These are phyloP conservation scores for Scytalidium lignicola DNA, from an alignment of 2,329 filamentous ascomycete genomes.

Conservation along the genomic window DNA sequence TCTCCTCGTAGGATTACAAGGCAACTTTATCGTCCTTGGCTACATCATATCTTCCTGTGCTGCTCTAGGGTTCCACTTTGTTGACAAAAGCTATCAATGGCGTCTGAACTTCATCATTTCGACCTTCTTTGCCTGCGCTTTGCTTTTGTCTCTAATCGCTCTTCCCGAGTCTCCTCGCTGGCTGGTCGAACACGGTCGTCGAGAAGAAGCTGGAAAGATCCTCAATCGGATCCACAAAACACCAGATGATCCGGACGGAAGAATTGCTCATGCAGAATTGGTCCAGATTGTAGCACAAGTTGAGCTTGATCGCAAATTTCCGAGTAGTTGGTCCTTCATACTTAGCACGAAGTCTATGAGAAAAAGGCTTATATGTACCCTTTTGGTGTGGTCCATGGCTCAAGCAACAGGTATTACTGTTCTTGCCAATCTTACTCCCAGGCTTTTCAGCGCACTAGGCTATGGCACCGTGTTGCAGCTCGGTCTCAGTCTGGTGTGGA, in stretches of 20 bases:
- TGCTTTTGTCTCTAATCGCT: conserved; percentile 30
- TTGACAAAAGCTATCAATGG: conserved; percentile 20
- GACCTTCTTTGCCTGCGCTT: conserved; percentile 10
- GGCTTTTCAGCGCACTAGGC: conserved; percentile 25
- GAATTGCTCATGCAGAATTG: conserved; percentile 22
- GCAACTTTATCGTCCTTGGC: conserved; percentile 22
- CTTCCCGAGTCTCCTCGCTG: conserved; percentile 65
- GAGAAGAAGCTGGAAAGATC: conserved; percentile 48
- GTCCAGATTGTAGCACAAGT: conserved; percentile 26
- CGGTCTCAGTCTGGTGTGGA: conserved; percentile 25
- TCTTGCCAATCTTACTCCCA: conserved; percentile 26
- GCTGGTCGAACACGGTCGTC: conserved; percentile 57
- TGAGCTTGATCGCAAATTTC: conserved; percentile 13
- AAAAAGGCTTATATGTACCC: conserved; percentile 23
- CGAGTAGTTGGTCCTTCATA: conserved; percentile 24
- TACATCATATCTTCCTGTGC: conserved; percentile 20
- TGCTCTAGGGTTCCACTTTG: conserved; percentile 21
- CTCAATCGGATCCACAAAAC: conserved; percentile 43
- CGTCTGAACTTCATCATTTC: conserved; percentile 21
- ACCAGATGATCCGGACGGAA: conserved; percentile 3
- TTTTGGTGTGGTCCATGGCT: conserved; percentile 26
- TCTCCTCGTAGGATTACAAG: conserved; percentile 27
- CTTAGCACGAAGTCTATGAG: conserved; percentile 21
- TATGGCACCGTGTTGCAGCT: conserved; percentile 24
- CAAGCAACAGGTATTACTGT: conserved; percentile 26